Conservation (phyloP, 208 protist species). For the Trypanosoma vivax region DNA sequence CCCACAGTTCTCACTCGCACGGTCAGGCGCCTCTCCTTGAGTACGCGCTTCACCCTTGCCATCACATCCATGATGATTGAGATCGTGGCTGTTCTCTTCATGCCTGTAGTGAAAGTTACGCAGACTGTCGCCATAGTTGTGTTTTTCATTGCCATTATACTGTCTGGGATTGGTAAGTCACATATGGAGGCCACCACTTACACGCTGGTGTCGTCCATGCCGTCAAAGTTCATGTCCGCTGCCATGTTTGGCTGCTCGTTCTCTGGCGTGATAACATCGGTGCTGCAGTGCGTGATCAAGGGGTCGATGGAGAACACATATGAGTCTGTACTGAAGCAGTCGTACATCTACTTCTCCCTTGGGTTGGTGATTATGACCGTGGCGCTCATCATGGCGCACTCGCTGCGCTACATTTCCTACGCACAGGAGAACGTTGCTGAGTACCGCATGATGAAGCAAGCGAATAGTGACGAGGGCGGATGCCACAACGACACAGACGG, state of each 20-base stretch:
- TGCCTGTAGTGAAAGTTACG: conserved; percentile 17
- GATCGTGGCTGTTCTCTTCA: conserved; percentile 25
- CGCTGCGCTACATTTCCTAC: conserved; percentile 51
- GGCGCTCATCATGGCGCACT: conserved; percentile 28
- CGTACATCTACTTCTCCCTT: conserved; percentile 72
- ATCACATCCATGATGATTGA: conserved; percentile 51
- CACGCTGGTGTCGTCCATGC: conserved; percentile 57
- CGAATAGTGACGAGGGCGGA: background rate
- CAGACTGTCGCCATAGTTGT: conserved; percentile 38
- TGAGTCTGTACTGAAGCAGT: conserved; percentile 36
- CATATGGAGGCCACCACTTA: conserved; percentile 71
- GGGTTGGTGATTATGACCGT: conserved; percentile 58
- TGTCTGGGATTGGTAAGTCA: conserved; percentile 45
- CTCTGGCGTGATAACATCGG: conserved; percentile 53
- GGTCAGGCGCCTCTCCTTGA: conserved; percentile 65
- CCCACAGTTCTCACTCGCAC: conserved; percentile 67
- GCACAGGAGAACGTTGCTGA: conserved; percentile 65
- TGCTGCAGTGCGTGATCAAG: conserved; percentile 72
- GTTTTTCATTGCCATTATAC: conserved; percentile 25
- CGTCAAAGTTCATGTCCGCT: conserved; percentile 37
- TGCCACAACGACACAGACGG: conserved; percentile 1
- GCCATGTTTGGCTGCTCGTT: conserved; percentile 61
- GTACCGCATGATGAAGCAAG: conserved; percentile 26
- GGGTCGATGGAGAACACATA: conserved; percentile 49
- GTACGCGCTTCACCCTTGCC: conserved; percentile 43